Conservation (phyloP, 202 grass and related monocot genomes). For the Hordeum pubiflorum region DNA sequence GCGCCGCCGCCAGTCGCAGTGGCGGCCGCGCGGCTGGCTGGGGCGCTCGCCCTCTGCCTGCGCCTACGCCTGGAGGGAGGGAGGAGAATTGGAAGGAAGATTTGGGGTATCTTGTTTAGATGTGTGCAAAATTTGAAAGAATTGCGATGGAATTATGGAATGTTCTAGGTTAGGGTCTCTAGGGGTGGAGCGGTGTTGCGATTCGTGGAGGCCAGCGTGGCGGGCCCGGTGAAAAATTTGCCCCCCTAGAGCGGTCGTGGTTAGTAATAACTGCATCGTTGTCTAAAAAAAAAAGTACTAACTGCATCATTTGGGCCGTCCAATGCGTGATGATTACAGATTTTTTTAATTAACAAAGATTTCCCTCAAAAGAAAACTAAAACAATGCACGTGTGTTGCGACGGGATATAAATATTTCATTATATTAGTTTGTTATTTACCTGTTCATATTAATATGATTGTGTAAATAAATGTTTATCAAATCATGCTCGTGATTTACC, state of each 20-base stretch:
- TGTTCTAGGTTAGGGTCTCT: constrained; percentile 31
- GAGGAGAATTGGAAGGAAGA: constrained; percentile 17
- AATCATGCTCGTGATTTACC: no score
- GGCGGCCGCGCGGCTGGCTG: constrained; percentile 36
- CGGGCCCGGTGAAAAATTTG: background rate
- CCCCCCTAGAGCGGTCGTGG: background rate
- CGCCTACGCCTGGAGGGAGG: background rate
- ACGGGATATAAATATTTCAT: no score
- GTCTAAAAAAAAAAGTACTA: no score
- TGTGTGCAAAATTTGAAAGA: constrained; percentile 14
- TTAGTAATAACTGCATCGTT: no score
- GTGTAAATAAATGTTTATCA: no score
- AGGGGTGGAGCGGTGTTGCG: constrained; percentile 22
- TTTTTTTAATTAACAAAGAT: no score
- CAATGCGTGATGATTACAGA: background rate
- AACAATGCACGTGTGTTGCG: no score
- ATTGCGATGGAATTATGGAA: constrained; percentile 30
- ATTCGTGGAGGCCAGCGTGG: constrained; percentile 7
- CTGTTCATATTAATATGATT: no score
- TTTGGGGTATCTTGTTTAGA: constrained; percentile 27
- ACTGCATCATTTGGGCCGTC: background rate
- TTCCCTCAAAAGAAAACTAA: no score
- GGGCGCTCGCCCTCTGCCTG: constrained; percentile 34
- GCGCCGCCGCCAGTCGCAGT: background rate
- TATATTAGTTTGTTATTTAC: no score